Conservation (phyloP, 1,139 yeast genomes). For the Yarrowia galli region DNA sequence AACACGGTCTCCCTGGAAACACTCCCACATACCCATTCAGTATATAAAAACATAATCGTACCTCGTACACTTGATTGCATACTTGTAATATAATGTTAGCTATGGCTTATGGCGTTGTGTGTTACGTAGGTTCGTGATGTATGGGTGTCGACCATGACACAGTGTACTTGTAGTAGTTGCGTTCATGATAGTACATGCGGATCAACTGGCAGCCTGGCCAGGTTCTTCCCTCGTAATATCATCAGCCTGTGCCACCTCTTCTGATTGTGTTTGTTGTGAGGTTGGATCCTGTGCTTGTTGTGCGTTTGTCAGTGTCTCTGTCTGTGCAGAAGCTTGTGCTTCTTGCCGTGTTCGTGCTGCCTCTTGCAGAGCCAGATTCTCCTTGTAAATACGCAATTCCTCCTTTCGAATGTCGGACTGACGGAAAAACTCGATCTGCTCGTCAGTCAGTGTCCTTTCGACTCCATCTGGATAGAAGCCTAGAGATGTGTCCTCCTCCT, state of each 20-base stretch:
- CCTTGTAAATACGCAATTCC: slow-evolving; percentile 31
- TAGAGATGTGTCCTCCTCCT: background rate
- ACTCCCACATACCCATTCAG: slow-evolving; percentile 11
- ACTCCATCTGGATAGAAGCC: slow-evolving; percentile 45
- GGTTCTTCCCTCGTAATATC: too few species aligned
- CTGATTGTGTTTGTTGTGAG: background rate
- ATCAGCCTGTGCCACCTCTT: background rate
- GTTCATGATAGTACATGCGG: background rate
- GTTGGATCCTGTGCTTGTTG: slow-evolving; percentile 16
- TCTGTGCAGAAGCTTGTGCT: background rate
- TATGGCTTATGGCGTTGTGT: background rate
- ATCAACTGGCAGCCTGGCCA: background rate
- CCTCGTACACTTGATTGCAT: slow-evolving; percentile 8
- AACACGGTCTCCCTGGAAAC: slow-evolving; percentile 39
- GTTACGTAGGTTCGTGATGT: background rate
- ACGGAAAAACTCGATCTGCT: slow-evolving; percentile 46
- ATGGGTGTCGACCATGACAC: background rate
- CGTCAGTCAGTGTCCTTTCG: slow-evolving; percentile 45
- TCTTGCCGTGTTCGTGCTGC: background rate
- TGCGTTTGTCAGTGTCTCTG: background rate
- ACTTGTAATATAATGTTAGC: background rate
- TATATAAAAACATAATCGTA: slow-evolving; percentile 32
- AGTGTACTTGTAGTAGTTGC: too few species aligned
- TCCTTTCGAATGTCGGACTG: slow-evolving; percentile 43
- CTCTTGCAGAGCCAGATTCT: background rate